phyloP scores from a whole-genome alignment of 2,329 filamentous ascomycete genomes.

The Capronia coronata region DNA sequence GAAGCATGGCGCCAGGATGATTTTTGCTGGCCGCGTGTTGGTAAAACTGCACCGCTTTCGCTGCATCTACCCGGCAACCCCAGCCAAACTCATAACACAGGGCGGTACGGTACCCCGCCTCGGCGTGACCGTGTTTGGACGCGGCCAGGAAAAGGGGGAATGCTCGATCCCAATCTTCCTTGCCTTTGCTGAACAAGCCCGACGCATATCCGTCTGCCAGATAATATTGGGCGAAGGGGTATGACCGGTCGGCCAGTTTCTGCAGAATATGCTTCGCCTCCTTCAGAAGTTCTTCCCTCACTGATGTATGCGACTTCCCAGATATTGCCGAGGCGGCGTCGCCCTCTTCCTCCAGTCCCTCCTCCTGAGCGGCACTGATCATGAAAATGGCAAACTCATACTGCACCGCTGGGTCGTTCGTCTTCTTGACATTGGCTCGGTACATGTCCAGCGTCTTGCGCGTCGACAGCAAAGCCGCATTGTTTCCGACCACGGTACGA shows the following conservation, averaged over 20 bases:
- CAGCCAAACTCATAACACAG: slow-evolving; percentile 98
- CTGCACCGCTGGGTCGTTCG: slow-evolving; percentile 79
- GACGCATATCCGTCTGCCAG: slow-evolving; percentile 90
- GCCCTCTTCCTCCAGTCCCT: slow-evolving; percentile 48
- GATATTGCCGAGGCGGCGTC: slow-evolving; percentile 33
- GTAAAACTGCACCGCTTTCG: slow-evolving; percentile 90
- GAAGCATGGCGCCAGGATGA: slow-evolving; percentile 89
- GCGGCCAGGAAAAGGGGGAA: slow-evolving; percentile 90
- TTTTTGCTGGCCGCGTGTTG: slow-evolving; percentile 85
- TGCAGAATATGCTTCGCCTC: slow-evolving; percentile 89
- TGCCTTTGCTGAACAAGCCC: slow-evolving; percentile 89
- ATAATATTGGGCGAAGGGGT: slow-evolving; percentile 97
- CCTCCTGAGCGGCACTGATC: slow-evolving; percentile 79
- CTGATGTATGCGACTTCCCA: slow-evolving; percentile 46
- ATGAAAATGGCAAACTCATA: slow-evolving; percentile 96
- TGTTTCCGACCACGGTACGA: slow-evolving; percentile 71
- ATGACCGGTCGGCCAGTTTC: slow-evolving; percentile 75
- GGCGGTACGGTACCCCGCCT: slow-evolving; percentile 87
- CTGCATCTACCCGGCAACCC: slow-evolving; percentile 83
- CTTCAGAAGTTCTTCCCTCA: slow-evolving; percentile 62
- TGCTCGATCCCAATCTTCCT: slow-evolving; percentile 82
- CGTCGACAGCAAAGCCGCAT: slow-evolving; percentile 82
- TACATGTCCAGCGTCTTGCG: slow-evolving; percentile 98
- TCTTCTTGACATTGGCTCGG: slow-evolving; percentile 93
- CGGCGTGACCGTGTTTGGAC: slow-evolving; percentile 93